phyloP scores from a whole-genome alignment of 2,329 filamentous ascomycete species.

The Colletotrichum sp. region DNA sequence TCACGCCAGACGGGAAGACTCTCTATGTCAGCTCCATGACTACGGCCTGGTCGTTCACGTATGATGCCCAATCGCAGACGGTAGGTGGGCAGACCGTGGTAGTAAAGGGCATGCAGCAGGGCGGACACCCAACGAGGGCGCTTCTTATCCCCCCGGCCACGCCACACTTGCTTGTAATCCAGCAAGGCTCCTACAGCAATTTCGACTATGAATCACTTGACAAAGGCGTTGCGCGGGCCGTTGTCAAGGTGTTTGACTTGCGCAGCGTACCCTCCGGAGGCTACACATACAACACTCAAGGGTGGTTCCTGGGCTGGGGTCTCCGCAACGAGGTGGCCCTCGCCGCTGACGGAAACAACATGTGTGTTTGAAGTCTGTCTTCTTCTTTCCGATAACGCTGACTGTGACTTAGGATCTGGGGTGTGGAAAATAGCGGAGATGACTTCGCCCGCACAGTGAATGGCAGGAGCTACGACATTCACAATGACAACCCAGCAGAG shows the following conservation, averaged over 20 bases:
- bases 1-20: constrained; percentile 42
- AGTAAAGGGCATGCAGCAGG: constrained; percentile 41
- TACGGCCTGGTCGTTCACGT: constrained; percentile 60
- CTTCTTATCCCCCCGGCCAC: constrained; percentile 38
- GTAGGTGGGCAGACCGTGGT: constrained; percentile 47
- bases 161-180: constrained; percentile 41
- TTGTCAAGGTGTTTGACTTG: constrained; percentile 48
- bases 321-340: constrained; percentile 69
- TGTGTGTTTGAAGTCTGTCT: neutral
- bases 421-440: constrained; percentile 58
- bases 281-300: constrained; percentile 43
- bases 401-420: constrained; percentile 43
- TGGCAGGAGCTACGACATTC: constrained; percentile 51
- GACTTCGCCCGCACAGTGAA: constrained; percentile 52
- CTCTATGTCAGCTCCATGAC: constrained; percentile 43
- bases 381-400: neutral
- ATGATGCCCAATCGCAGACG: constrained; percentile 53
- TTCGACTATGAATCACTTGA: constrained; percentile 39
- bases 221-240: constrained; percentile 37
- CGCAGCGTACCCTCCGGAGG: constrained; percentile 36
- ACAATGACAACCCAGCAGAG: constrained; percentile 67
- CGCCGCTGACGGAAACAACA: constrained; percentile 48
- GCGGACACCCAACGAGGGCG: constrained; percentile 42
- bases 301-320: constrained; percentile 43
- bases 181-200: constrained; percentile 43